phyloP scores from a whole-genome alignment of 2,329 filamentous ascomycete genomes.

The Pestalotiopsis sp. region DNA sequence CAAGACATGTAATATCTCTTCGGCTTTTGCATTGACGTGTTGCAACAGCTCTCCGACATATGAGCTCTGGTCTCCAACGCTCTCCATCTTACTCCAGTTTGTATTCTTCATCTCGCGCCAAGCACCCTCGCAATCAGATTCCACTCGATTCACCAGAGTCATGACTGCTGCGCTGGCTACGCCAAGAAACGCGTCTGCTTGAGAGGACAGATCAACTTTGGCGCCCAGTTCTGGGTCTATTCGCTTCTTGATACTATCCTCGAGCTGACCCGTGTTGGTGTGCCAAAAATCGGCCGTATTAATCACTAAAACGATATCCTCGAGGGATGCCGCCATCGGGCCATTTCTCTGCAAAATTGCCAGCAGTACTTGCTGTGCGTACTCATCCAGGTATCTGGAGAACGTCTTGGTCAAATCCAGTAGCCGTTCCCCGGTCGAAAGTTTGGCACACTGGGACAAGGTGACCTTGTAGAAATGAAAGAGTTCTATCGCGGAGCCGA shows the following conservation, averaged over 20 bases:
- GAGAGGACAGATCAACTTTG: conserved; percentile 85
- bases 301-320: conserved; percentile 83
- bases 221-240: conserved; percentile 79
- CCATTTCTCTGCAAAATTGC: conserved; percentile 65
- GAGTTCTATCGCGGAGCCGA: conserved; percentile 90
- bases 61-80: conserved; percentile 88
- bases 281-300: conserved; percentile 99
- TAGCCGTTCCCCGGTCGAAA: conserved; percentile 87
- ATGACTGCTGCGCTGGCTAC: conserved; percentile 89
- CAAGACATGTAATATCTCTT: conserved; percentile 75
- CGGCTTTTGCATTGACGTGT: conserved; percentile 71
- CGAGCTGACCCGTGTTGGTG: conserved; percentile 86
- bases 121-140: conserved; percentile 78
- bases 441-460: conserved; percentile 90
- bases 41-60: conserved; percentile 84
- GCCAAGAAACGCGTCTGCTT: conserved; percentile 93
- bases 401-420: conserved; percentile 84
- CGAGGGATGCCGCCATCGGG: conserved; percentile 57
- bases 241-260: conserved; percentile 90
- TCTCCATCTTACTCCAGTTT: conserved; percentile 92
- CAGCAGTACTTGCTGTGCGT: conserved; percentile 89
- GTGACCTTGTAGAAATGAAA: conserved; percentile 97
- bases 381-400: conserved; percentile 92
- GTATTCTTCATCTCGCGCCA: conserved; percentile 99
- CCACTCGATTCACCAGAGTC: conserved; percentile 81